Percentiles rank a stretch among this genome's conserved stretches.
Evolutionary conservation across 768 basidiomycete genomes (phyloP).

Genomic region (Trametes cingulata): DNA sequence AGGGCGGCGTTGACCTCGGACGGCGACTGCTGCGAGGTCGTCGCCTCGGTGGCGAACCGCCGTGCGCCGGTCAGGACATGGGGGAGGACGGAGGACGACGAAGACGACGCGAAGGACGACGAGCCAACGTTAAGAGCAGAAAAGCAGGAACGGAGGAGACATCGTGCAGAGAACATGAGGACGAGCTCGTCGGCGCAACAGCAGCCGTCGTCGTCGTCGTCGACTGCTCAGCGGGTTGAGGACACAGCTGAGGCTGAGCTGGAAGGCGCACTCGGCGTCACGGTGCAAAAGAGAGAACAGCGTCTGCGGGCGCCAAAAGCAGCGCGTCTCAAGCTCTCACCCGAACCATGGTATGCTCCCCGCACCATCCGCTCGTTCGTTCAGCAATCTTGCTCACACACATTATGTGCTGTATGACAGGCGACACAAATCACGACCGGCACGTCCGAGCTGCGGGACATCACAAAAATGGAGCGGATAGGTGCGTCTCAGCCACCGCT

Average conservation of each 20-base stretch:
- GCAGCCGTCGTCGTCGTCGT: conserved; percentile 20
- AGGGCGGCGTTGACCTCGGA: conserved; percentile 43
- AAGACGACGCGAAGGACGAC: conserved; percentile 21
- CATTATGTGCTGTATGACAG: conserved; percentile 29
- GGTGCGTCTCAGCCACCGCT: conserved; percentile 42
- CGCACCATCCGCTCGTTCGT: not conserved
- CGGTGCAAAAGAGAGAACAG: conserved; percentile 16
- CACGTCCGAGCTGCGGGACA: conserved; percentile 78
- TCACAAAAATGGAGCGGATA: conserved; percentile 93
- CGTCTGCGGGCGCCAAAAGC: conserved; percentile 38
- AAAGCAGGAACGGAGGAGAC: conserved; percentile 43
- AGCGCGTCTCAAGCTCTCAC: conserved; percentile 29
- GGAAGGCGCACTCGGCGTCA: conserved; percentile 4
- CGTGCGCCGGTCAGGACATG: conserved; percentile 26
- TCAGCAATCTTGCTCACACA: not conserved
- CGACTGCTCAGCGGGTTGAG: conserved; percentile 13
- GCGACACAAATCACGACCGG: conserved; percentile 77
- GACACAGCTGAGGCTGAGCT: conserved; percentile 9
- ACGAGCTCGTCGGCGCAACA: conserved; percentile 18
- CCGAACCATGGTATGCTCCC: conserved; percentile 31
- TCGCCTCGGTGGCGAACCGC: conserved; percentile 41
- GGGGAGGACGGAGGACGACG: conserved; percentile 22
- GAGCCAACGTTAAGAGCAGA: conserved; percentile 24
- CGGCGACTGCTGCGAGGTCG: conserved; percentile 32
- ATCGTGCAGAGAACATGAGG: conserved; percentile 47